Conservation (phyloP, 116 monocot genomes). For the Phalaenopsis hybrid region DNA sequence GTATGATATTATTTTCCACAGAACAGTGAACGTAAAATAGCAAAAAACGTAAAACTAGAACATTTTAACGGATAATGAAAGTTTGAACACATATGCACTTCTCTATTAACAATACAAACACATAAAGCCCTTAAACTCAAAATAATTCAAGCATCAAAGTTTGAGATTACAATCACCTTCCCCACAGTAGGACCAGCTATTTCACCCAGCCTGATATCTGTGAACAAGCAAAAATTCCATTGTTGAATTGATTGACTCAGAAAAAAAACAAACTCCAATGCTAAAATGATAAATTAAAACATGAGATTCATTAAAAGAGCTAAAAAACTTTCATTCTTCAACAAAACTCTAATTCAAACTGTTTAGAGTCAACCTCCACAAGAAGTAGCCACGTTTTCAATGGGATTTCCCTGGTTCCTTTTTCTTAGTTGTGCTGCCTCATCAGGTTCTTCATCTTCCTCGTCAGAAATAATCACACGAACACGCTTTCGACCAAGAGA, state of each 20-base stretch:
- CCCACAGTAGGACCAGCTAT: conserved; percentile 12
- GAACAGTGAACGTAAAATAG: no score
- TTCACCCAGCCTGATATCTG: conserved; percentile 22
- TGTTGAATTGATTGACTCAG: conserved; percentile 3
- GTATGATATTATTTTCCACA: no score
- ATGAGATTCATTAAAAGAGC: conserved; percentile 3
- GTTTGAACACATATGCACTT: no score
- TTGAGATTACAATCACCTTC: conserved; percentile 29
- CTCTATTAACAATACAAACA: no score
- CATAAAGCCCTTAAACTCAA: neutral
- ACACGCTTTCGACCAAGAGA: conserved; percentile 52
- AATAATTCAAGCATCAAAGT: neutral
- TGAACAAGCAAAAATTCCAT: conserved; percentile 11
- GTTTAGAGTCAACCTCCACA: conserved; percentile 27
- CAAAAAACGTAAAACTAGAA: no score
- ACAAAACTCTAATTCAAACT: neutral
- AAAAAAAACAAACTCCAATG: conserved; percentile 1
- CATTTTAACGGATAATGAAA: no score
- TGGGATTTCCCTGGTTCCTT: conserved; percentile 3
- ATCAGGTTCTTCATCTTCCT: conserved; percentile 54
- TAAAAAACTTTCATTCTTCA: neutral
- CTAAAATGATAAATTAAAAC: neutral
- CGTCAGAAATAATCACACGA: conserved; percentile 82
- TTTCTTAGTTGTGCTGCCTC: conserved; percentile 20
- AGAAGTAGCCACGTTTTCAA: conserved; percentile 31